Evolutionary conservation across 228 moss, liverwort and hornwort species (phyloP).

Genomic region (Sphagnum magellanicum): DNA sequence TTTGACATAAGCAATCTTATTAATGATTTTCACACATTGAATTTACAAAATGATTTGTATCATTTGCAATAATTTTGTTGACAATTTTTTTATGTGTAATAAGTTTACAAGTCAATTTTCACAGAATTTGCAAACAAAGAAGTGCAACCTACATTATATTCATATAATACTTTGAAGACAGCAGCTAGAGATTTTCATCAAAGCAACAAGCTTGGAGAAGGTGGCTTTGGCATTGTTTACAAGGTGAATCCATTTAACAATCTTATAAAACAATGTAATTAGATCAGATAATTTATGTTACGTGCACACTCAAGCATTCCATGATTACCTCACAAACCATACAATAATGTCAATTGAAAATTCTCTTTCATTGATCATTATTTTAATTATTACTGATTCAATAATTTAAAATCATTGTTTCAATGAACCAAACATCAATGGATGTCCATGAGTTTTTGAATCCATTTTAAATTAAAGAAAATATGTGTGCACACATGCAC

Average conservation of each 20-base stretch:
- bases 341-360: neutral
- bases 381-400: neutral
- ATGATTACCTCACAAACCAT: neutral
- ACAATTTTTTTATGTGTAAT: no score
- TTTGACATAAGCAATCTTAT: no score
- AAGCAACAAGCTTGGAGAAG: slow-evolving; percentile 26
- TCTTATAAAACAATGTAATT: no score
- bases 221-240: slow-evolving; percentile 25
- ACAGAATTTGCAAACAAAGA: slow-evolving; percentile 20
- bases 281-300: neutral
- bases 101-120: no score
- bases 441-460: no score
- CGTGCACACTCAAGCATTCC: neutral
- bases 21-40: no score
- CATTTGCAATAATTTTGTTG: no score
- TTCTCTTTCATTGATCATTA: neutral
- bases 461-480: neutral
- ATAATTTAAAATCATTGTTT: no score
- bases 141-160: slow-evolving; percentile 20
- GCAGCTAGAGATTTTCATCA: slow-evolving; percentile 22
- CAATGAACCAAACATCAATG: neutral
- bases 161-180: slow-evolving; percentile 11
- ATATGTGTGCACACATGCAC: neutral
- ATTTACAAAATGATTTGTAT: no score
- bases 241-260: slow-evolving; percentile 7